These are phyloP conservation scores for Suhomyces bribrorum DNA, from an alignment of 1,139 yeast genomes.

Conservation along the genomic window DNA sequence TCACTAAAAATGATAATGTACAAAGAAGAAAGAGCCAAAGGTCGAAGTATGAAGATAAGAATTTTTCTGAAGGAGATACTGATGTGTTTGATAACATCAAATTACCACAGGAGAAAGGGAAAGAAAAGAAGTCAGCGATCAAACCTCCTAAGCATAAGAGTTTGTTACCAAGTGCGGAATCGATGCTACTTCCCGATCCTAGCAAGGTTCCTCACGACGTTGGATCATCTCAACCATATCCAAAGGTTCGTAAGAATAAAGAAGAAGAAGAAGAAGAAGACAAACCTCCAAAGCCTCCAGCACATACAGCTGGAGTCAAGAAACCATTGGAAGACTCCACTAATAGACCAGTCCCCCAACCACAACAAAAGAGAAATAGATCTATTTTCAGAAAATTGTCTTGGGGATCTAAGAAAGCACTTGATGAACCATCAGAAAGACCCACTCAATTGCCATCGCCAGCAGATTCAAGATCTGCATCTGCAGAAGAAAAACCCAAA, in stretches of 20 bases:
- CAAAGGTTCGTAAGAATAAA: constrained; percentile 28
- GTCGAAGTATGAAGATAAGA: constrained; percentile 20
- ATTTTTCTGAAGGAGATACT: constrained; percentile 23
- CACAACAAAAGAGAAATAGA: constrained; percentile 39
- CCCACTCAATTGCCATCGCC: constrained; percentile 41
- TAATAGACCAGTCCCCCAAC: constrained; percentile 23
- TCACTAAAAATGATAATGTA: constrained; percentile 33
- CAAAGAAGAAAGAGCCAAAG: constrained; percentile 19
- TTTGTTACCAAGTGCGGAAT: constrained; percentile 38
- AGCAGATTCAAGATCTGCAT: constrained; percentile 34
- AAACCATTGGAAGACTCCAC: constrained; percentile 38
- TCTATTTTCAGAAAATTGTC: constrained; percentile 68
- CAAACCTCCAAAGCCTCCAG: constrained; percentile 24
- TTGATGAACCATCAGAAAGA: constrained; percentile 16
- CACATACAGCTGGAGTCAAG: constrained; percentile 14
- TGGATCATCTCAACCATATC: constrained; percentile 26
- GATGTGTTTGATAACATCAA: constrained; percentile 48
- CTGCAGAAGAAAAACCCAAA: constrained; percentile 36
- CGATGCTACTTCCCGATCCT: constrained; percentile 41
- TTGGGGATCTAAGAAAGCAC: constrained; percentile 49
- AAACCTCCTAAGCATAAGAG: constrained; percentile 23
- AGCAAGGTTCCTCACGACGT: constrained; percentile 12
- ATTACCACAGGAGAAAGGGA: constrained; percentile 35
- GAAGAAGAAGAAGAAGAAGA: constrained; percentile 14
- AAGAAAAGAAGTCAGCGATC: constrained; percentile 8